Evolutionary conservation across 192 early-diverging fungal species (phyloP).

Genomic region (Podila minutissima): DNA sequence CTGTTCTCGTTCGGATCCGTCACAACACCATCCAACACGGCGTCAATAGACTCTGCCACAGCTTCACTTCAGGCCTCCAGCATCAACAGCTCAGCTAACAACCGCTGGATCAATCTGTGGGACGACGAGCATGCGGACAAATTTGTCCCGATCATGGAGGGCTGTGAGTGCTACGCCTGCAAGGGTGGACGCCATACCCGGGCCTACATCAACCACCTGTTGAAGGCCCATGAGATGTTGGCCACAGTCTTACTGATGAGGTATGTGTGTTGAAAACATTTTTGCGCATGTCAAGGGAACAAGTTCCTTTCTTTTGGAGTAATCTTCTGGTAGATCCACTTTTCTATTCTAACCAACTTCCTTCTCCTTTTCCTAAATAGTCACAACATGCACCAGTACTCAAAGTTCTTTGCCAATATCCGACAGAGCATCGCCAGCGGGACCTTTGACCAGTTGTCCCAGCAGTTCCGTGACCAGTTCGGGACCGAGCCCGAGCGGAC

Average conservation of each 20-base stretch:
- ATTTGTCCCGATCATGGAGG: conserved; percentile 68
- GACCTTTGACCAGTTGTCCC: conserved; percentile 23
- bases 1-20: conserved; percentile 58
- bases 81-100: background rate
- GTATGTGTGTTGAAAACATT: conserved; percentile 22
- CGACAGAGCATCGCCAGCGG: conserved; percentile 39
- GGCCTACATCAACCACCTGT: conserved; percentile 79
- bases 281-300: background rate
- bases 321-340: background rate
- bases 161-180: conserved; percentile 76
- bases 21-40: background rate
- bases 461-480: conserved; percentile 20
- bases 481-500: conserved; percentile 32
- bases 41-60: background rate
- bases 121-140: conserved; percentile 62
- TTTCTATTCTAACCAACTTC: background rate
- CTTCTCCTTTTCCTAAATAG: conserved; percentile 10
- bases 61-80: background rate
- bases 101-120: conserved; percentile 65
- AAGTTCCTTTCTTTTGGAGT: background rate
- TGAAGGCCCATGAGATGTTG: conserved; percentile 81
- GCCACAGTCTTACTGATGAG: conserved; percentile 77
- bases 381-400: conserved; percentile 53
- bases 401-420: conserved; percentile 42
- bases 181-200: conserved; percentile 66